Conservation (phyloP, 192 early-diverging fungal genomes). For the Linnemannia elongata region DNA sequence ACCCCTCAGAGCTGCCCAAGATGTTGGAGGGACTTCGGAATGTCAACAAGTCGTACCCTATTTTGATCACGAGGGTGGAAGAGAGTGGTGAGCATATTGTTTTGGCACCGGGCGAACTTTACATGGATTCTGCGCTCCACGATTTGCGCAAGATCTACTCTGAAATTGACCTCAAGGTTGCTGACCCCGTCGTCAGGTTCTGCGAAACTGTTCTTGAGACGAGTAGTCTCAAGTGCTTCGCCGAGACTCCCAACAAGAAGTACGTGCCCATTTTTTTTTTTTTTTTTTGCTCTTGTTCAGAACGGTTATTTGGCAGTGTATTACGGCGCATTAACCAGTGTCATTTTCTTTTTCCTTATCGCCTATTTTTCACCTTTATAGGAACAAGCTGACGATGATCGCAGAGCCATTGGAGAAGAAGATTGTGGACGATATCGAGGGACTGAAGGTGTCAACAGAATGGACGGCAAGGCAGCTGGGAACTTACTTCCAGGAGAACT, state of each 20-base stretch:
- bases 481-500: slow-evolving; percentile 86
- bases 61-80: slow-evolving; percentile 91
- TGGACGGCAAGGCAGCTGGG: slow-evolving; percentile 84
- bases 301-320: background rate
- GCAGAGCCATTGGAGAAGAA: slow-evolving; percentile 93
- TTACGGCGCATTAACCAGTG: background rate
- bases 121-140: slow-evolving; percentile 96
- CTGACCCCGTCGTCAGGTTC: slow-evolving; percentile 96
- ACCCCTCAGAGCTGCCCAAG: slow-evolving; percentile 97
- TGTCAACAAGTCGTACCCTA: slow-evolving; percentile 95
- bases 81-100: slow-evolving; percentile 98
- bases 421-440: slow-evolving; percentile 94
- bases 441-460: slow-evolving; percentile 73
- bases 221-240: slow-evolving; percentile 94
- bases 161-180: slow-evolving; percentile 98
- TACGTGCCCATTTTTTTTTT: too few relatives aligned
- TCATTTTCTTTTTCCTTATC: background rate
- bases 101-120: slow-evolving; percentile 95
- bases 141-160: slow-evolving; percentile 94
- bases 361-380: slow-evolving; percentile 24
- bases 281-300: background rate
- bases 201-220: slow-evolving; percentile 97
- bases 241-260: slow-evolving; percentile 99
- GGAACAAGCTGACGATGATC: slow-evolving; percentile 97
- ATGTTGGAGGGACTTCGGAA: slow-evolving; percentile 98